Evolutionary conservation across 2,329 filamentous ascomycete species (phyloP).

Genomic region (Epichloe sp.): DNA sequence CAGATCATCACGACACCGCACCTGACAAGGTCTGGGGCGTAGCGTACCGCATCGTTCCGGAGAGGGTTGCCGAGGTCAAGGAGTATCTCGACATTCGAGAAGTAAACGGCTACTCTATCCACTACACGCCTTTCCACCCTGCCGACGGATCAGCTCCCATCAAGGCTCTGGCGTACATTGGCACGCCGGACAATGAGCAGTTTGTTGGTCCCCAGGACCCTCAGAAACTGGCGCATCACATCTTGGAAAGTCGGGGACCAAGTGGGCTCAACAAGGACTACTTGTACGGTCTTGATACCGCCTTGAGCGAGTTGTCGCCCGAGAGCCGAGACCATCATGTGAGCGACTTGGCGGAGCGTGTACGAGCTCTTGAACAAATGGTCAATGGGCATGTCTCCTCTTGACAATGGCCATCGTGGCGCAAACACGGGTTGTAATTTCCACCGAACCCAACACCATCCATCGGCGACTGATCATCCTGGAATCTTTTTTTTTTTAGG

Average conservation of each 20-base stretch:
- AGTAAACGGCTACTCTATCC: constrained; percentile 93
- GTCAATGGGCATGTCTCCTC: not conserved
- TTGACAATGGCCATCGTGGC: not conserved
- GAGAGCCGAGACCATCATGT: constrained; percentile 78
- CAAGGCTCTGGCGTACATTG: constrained; percentile 74
- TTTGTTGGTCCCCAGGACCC: constrained; percentile 79
- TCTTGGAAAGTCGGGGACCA: constrained; percentile 61
- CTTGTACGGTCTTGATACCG: constrained; percentile 64
- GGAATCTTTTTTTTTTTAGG: no score
- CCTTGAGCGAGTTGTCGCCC: constrained; percentile 56
- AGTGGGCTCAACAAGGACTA: constrained; percentile 90
- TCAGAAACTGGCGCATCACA: constrained; percentile 65
- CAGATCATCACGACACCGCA: constrained; percentile 49
- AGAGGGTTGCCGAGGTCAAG: constrained; percentile 66
- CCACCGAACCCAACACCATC: not conserved
- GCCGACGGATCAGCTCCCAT: constrained; percentile 27
- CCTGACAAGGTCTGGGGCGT: constrained; percentile 74
- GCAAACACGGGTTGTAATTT: not conserved
- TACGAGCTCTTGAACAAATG: constrained; percentile 42
- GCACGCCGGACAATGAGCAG: constrained; percentile 82
- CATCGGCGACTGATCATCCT: not conserved
- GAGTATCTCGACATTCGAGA: constrained; percentile 90
- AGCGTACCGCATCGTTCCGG: constrained; percentile 69
- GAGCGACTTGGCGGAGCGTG: constrained; percentile 62
- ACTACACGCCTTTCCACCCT: constrained; percentile 72